Base-by-base conservation (phyloP, 305 asterid species). In the Solanum hybrid region DNA sequence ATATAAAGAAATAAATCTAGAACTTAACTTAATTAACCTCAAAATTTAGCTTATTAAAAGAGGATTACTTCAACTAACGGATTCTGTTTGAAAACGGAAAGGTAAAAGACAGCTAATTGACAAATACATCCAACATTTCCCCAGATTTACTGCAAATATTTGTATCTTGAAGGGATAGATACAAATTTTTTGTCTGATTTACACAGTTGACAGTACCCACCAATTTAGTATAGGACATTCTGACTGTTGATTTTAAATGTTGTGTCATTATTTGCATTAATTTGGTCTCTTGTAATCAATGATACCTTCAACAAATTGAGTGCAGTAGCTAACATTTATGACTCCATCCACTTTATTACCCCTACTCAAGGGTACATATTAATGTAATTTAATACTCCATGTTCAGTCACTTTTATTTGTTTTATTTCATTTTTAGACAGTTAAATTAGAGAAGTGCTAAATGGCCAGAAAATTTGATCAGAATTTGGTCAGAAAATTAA, bases 161-260 rank as follows among this genome's bases (percentile, higher is more conserved):
- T 77, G 4, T 17, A 51, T 84, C 71, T 51, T 66, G 31, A 10
- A 84, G 38, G 3, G 19, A 84, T 51, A 31, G 75, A 22, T 31
- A 32, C 75, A 84, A 84, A 1, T 4, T 5, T 66, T 86, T 86
- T 89, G 89, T 60, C 72, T 81, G 45, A 72, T 77, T 27, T 89
- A 36, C 36, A 22, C 51, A 0, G 26, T 60, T 60, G 26, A 60
- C 71, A 32, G 42, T 15, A 31, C 75, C 37, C 24, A 10, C 72
- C 87, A 32, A 78, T 75, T 75, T 22, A 82, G 37, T 88, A 42
- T 40, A 89, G 89, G 91, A 89, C 91, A 91, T 89, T 38, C 88
- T 3, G 88, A 89, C 91, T 84, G 90, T 35, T 27, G 34, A 81
- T 38, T 88, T 42, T 89, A 72, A 87, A 60, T 26, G 26, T 15